A percentile compares a stretch with the other conserved stretches of the same genome.
Conservation (phyloP, 148 eudicot genomes). For the Simmondsia chinensis region DNA sequence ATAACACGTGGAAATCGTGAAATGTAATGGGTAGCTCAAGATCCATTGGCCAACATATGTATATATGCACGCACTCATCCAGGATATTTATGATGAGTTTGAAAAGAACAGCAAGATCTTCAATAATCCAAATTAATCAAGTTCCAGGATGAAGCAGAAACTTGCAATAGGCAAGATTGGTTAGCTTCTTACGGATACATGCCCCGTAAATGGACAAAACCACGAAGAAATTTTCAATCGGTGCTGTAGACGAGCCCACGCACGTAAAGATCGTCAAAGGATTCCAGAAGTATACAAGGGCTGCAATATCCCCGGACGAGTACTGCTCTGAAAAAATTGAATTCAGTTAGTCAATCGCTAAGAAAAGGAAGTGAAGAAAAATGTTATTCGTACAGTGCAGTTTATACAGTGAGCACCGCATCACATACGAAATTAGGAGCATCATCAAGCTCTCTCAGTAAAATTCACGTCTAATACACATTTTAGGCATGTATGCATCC, state of each 20-base stretch:
- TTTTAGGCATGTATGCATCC: no score
- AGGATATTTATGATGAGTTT: neutral
- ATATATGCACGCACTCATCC: no score
- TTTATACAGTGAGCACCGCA: no score
- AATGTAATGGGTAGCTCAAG: no score
- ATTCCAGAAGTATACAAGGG: constrained; percentile 90
- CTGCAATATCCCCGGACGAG: constrained; percentile 78
- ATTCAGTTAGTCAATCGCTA: neutral
- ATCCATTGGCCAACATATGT: no score
- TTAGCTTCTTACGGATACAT: constrained; percentile 56
- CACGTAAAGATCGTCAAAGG: constrained; percentile 83
- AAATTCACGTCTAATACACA: no score
- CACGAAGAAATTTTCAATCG: constrained; percentile 70
- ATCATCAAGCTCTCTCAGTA: no score
- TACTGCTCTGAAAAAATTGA: constrained; percentile 33
- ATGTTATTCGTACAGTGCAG: no score
- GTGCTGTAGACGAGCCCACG: constrained; percentile 77
- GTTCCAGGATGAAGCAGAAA: neutral
- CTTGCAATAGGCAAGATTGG: neutral
- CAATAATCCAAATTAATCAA: neutral
- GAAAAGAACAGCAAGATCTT: neutral
- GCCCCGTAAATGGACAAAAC: constrained; percentile 83
- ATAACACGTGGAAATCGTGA: no score
- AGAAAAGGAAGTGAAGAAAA: neutral
- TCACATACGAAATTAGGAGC: no score